Evolutionary conservation across 345 rosid species (phyloP).

Genomic region (Rhodamnia rubescens): DNA sequence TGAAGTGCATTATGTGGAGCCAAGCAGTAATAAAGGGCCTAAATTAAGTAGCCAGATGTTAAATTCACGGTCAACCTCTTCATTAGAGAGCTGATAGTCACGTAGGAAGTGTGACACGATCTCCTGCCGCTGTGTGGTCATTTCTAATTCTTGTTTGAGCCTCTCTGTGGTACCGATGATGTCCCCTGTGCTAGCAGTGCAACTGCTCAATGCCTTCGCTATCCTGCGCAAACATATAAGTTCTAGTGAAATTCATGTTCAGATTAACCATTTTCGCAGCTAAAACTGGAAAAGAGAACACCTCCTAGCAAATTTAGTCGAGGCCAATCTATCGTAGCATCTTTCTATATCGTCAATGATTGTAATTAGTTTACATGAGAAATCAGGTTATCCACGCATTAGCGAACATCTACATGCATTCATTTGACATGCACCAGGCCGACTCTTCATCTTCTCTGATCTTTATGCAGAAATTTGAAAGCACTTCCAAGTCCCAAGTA

Average conservation of each 20-base stretch:
- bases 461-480: not conserved
- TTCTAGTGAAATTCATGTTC: not conserved
- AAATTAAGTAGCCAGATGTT: not conserved
- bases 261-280: not conserved
- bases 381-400: not conserved
- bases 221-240: constrained; percentile 29
- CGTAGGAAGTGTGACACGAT: constrained; percentile 89
- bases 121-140: constrained; percentile 87
- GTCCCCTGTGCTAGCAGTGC: constrained; percentile 81
- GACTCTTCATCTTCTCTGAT: not conserved
- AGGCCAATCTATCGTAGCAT: not conserved
- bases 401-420: not conserved
- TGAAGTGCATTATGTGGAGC: not conserved
- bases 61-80: constrained; percentile 45
- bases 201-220: constrained; percentile 71
- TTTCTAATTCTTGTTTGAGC: constrained; percentile 81
- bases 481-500: not conserved
- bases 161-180: constrained; percentile 89
- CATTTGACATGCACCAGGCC: not conserved
- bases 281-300: not conserved
- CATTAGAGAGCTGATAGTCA: constrained; percentile 85
- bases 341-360: not conserved
- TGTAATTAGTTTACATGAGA: not conserved
- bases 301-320: not conserved
- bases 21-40: not conserved